phyloP scores from a whole-genome alignment of 1,284 basidiomycete genomes.

The Vanrija pseudolonga region DNA sequence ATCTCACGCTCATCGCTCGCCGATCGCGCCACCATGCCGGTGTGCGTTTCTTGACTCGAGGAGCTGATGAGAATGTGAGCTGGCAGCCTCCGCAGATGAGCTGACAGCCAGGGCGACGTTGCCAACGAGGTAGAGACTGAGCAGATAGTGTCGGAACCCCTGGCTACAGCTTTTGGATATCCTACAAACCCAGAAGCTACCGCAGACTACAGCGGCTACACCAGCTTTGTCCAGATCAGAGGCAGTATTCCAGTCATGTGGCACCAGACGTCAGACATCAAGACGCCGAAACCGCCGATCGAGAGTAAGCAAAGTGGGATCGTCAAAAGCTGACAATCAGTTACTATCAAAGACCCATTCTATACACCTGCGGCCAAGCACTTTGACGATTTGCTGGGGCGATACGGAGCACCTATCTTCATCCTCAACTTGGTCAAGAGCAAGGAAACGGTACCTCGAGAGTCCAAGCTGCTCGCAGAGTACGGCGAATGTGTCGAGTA shows the following conservation, averaged over 20 bases:
- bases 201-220: slow-evolving; percentile 63
- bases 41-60: slow-evolving; percentile 89
- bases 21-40: slow-evolving; percentile 94
- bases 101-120: slow-evolving; percentile 72
- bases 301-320: slow-evolving; percentile 63
- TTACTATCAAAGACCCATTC: slow-evolving; percentile 92
- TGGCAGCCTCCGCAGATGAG: background rate
- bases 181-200: slow-evolving; percentile 49
- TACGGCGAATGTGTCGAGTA: slow-evolving; percentile 91
- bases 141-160: slow-evolving; percentile 91
- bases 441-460: slow-evolving; percentile 66
- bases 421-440: slow-evolving; percentile 96
- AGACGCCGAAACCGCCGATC: slow-evolving; percentile 89
- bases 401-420: slow-evolving; percentile 86
- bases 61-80: slow-evolving; percentile 68
- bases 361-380: slow-evolving; percentile 89
- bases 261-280: slow-evolving; percentile 88
- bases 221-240: slow-evolving; percentile 93
- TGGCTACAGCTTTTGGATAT: slow-evolving; percentile 81
- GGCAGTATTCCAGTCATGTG: slow-evolving; percentile 95
- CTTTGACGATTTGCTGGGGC: slow-evolving; percentile 85
- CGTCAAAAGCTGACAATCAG: slow-evolving; percentile 49
- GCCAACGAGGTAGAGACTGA: slow-evolving; percentile 99
- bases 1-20: slow-evolving; percentile 89
- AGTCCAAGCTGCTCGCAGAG: slow-evolving; percentile 88